These are phyloP conservation scores for Termitomyces sp. DNA, from an alignment of 768 basidiomycete genomes.

Conservation along the genomic window DNA sequence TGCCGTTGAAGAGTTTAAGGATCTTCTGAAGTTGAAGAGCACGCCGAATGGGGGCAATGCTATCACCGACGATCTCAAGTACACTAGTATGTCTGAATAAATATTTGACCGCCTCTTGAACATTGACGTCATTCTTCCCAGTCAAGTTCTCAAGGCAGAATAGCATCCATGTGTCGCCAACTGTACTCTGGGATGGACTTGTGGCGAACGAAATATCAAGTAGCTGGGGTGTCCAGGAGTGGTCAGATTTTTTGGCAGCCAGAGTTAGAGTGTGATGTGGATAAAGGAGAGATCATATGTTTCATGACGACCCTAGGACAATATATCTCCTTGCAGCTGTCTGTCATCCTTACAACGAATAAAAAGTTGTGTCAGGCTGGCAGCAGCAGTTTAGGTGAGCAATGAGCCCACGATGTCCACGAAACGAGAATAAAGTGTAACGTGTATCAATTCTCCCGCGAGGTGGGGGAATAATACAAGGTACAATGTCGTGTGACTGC, in stretches of 20 bases:
- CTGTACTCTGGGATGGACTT: slow-evolving; percentile 72
- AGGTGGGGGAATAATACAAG: neutral
- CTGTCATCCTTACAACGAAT: neutral
- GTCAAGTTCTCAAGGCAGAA: slow-evolving; percentile 93
- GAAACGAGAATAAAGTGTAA: neutral
- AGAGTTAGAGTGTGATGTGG: slow-evolving; percentile 43
- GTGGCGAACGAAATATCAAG: slow-evolving; percentile 71
- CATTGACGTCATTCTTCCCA: slow-evolving; percentile 23
- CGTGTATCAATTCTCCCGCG: neutral
- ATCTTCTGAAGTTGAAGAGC: slow-evolving; percentile 56
- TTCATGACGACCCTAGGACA: neutral
- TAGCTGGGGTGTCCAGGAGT: slow-evolving; percentile 78
- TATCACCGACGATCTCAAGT: slow-evolving; percentile 84
- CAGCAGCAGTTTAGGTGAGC: too few species aligned
- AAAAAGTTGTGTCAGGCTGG: neutral
- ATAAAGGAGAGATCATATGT: neutral
- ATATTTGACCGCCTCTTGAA: neutral
- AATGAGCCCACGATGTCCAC: neutral
- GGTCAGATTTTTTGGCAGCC: slow-evolving; percentile 66
- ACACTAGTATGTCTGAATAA: slow-evolving; percentile 49
- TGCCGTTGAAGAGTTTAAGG: slow-evolving; percentile 49
- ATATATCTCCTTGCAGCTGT: neutral
- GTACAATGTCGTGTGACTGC: neutral
- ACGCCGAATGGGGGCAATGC: slow-evolving; percentile 75
- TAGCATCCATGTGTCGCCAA: slow-evolving; percentile 87